Evolutionary conservation across 2,329 filamentous ascomycete genomes (phyloP).

Genomic region (Venturia asperata): DNA sequence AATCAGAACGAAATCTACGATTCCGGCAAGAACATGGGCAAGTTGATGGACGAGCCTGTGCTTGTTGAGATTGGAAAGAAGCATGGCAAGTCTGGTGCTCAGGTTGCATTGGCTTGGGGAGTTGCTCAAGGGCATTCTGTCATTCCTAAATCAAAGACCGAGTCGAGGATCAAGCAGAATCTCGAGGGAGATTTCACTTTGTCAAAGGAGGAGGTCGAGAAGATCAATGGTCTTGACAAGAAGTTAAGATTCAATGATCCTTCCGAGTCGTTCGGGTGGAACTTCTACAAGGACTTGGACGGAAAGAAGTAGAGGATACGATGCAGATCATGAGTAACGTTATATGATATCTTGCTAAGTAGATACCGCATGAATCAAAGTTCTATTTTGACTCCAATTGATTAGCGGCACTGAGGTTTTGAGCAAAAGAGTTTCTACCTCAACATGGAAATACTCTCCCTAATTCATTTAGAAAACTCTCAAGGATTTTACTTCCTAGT

Average conservation of each 20-base stretch:
- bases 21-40: slow-evolving; percentile 46
- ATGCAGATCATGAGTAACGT: too few relatives aligned
- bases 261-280: slow-evolving; percentile 47
- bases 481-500: too few relatives aligned
- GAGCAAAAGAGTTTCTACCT: too few relatives aligned
- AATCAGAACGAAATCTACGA: slow-evolving; percentile 56
- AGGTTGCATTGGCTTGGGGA: slow-evolving; percentile 59
- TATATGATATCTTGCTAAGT: too few relatives aligned
- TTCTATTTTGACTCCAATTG: too few relatives aligned
- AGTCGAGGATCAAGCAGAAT: slow-evolving; percentile 67
- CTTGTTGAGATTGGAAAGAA: slow-evolving; percentile 46
- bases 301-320: slow-evolving; percentile 38
- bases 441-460: too few relatives aligned
- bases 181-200: slow-evolving; percentile 69
- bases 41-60: slow-evolving; percentile 46
- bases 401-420: too few relatives aligned
- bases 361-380: too few relatives aligned
- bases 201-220: slow-evolving; percentile 62
- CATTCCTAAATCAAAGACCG: slow-evolving; percentile 76
- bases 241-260: slow-evolving; percentile 58
- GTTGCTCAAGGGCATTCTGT: slow-evolving; percentile 73
- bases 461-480: too few relatives aligned
- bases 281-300: slow-evolving; percentile 54
- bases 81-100: slow-evolving; percentile 43
- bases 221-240: slow-evolving; percentile 59